Conservation (phyloP, 768 basidiomycete species). For the Phlebiopsis flavidoalba region DNA sequence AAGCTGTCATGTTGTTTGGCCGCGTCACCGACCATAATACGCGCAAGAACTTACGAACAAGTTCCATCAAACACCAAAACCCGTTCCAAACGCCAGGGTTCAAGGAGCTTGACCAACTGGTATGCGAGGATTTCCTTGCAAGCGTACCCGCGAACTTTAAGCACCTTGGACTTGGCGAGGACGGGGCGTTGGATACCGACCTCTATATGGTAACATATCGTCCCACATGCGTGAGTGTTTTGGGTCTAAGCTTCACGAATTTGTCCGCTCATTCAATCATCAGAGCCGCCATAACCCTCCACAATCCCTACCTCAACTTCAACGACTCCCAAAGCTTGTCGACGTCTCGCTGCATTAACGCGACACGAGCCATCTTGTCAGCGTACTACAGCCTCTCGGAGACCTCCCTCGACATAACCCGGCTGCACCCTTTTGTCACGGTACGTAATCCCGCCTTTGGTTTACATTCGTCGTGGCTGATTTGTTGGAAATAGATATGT, state of each 20-base stretch:
- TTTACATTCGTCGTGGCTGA: neutral
- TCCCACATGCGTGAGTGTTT: slow-evolving; percentile 74
- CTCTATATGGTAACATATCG: slow-evolving; percentile 82
- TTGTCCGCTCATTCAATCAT: neutral
- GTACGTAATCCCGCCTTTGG: slow-evolving; percentile 35
- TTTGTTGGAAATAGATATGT: slow-evolving; percentile 53
- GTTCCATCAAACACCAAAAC: slow-evolving; percentile 66
- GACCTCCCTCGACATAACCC: slow-evolving; percentile 75
- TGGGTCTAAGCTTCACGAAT: slow-evolving; percentile 11
- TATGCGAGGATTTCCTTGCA: slow-evolving; percentile 61
- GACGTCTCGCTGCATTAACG: slow-evolving; percentile 67
- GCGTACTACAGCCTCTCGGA: slow-evolving; percentile 77
- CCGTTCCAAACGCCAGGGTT: slow-evolving; percentile 68
- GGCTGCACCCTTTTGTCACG: slow-evolving; percentile 78
- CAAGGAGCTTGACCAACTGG: slow-evolving; percentile 61
- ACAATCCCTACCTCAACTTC: slow-evolving; percentile 80
- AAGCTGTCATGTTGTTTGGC: slow-evolving; percentile 81
- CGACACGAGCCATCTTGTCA: slow-evolving; percentile 67
- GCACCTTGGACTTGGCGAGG: slow-evolving; percentile 55
- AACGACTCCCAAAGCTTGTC: slow-evolving; percentile 59
- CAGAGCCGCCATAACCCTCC: slow-evolving; percentile 85
- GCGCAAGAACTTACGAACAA: slow-evolving; percentile 62
- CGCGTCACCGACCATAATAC: slow-evolving; percentile 83
- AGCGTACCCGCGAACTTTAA: slow-evolving; percentile 66
- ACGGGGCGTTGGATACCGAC: slow-evolving; percentile 66